phyloP scores from a whole-genome alignment of 2,329 filamentous ascomycete genomes.

The Verticillium nubilum region DNA sequence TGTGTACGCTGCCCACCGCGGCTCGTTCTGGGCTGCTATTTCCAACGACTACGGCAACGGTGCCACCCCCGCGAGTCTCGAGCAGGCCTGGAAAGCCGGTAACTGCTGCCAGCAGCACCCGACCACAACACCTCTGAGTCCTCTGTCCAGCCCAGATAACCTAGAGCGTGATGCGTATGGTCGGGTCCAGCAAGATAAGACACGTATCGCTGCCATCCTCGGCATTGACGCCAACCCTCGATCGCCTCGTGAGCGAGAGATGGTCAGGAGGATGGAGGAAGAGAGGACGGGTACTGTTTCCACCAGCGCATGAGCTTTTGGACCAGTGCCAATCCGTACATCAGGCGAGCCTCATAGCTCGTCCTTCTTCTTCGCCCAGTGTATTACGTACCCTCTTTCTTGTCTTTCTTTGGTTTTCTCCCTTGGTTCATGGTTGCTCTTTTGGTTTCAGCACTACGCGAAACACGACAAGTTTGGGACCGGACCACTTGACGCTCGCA shows the following conservation, averaged over 20 bases:
- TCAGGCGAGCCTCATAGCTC: not conserved
- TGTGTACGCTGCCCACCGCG: constrained; percentile 65
- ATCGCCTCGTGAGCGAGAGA: constrained; percentile 51
- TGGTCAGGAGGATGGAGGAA: constrained; percentile 52
- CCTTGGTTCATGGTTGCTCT: not conserved
- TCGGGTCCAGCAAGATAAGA: constrained; percentile 44
- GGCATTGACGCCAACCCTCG: constrained; percentile 54
- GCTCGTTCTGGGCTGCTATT: constrained; percentile 67
- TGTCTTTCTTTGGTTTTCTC: not conserved
- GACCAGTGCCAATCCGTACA: not conserved
- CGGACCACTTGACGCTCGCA: not conserved
- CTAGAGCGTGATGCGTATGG: constrained; percentile 34
- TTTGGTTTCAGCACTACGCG: not conserved
- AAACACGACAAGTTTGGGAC: not conserved
- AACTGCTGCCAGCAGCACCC: constrained; percentile 32
- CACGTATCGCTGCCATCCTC: constrained; percentile 57
- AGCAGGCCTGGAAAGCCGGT: constrained; percentile 62
- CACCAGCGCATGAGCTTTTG: constrained; percentile 21
- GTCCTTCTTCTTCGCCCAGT: constrained; percentile 7
- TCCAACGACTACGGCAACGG: constrained; percentile 66
- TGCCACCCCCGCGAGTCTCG: constrained; percentile 56
- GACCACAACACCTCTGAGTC: constrained; percentile 44
- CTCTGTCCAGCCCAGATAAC: constrained; percentile 44
- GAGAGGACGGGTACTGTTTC: constrained; percentile 28
- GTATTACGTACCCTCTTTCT: constrained; percentile 9